These are phyloP conservation scores for Aspergillus haitiensis DNA, from an alignment of 495 filamentous ascomycete genomes.

Conservation along the genomic window DNA sequence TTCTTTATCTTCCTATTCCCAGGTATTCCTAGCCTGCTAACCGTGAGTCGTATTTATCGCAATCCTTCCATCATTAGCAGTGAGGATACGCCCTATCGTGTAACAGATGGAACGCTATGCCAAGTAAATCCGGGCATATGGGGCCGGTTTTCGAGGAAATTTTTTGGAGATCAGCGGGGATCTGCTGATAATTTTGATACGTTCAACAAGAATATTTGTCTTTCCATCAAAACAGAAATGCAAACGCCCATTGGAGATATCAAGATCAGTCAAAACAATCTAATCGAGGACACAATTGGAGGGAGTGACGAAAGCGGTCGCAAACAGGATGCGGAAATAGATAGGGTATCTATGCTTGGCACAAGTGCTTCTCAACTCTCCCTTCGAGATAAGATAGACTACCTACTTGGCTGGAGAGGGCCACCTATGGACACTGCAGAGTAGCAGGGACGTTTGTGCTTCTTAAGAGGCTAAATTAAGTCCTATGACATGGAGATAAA, in stretches of 20 bases:
- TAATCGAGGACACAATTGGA: background rate
- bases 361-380: background rate
- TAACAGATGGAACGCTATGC: background rate
- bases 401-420: conserved; percentile 42
- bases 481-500: too few species aligned
- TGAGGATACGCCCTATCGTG: background rate
- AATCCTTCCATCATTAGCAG: too few species aligned
- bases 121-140: background rate
- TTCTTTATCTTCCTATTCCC: too few species aligned
- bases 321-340: background rate
- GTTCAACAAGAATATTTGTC: background rate
- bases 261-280: background rate
- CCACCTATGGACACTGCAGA: conserved; percentile 18
- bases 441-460: background rate
- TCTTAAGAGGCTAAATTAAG: conserved; percentile 1
- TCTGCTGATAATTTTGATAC: background rate
- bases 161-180: background rate
- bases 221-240: background rate
- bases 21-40: too few species aligned
- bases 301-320: background rate
- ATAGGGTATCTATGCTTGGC: background rate
- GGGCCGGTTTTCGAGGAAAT: background rate
- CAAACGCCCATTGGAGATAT: background rate
- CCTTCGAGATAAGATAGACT: conserved; percentile 36
- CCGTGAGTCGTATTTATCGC: too few species aligned